phyloP scores from a whole-genome alignment of 2,329 filamentous ascomycete genomes.

The Apiospora phragmitis region DNA sequence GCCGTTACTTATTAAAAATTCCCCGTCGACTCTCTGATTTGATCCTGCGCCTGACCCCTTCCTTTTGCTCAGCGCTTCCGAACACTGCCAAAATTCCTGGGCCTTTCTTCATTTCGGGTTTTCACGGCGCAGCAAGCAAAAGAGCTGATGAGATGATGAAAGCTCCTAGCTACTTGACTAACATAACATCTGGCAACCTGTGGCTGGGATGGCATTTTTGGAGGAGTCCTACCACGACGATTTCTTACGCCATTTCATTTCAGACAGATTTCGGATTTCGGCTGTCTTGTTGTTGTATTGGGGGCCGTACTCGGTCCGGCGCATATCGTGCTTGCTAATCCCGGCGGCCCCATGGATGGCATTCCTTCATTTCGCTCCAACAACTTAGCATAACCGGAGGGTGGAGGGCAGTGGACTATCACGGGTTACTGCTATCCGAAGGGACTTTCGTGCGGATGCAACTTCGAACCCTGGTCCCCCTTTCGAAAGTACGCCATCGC shows the following conservation, averaged over 20 bases:
- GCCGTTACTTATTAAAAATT: not conserved
- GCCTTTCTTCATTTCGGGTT: not conserved
- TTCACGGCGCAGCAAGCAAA: not conserved
- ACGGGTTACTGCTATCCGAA: not conserved
- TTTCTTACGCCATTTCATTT: not conserved
- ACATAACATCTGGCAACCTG: not conserved
- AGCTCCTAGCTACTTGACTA: not conserved
- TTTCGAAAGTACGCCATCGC: not conserved
- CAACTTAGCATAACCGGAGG: not conserved
- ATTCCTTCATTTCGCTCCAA: constrained; percentile 1
- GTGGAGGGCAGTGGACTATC: not conserved
- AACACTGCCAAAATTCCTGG: not conserved
- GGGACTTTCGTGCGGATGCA: not conserved
- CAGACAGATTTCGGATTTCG: not conserved
- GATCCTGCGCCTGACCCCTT: not conserved
- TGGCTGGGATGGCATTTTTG: too few species aligned
- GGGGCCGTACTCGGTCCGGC: not conserved
- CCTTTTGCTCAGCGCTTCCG: not conserved
- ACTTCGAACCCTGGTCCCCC: not conserved
- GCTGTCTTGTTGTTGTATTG: not conserved
- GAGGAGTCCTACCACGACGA: too few species aligned
- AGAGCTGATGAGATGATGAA: not conserved
- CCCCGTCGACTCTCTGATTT: not conserved
- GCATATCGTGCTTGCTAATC: not conserved
- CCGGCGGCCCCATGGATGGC: not conserved